Evolutionary conservation across 164 flowering plant species (phyloP).

Genomic region (Chimonanthus salicifolius): DNA sequence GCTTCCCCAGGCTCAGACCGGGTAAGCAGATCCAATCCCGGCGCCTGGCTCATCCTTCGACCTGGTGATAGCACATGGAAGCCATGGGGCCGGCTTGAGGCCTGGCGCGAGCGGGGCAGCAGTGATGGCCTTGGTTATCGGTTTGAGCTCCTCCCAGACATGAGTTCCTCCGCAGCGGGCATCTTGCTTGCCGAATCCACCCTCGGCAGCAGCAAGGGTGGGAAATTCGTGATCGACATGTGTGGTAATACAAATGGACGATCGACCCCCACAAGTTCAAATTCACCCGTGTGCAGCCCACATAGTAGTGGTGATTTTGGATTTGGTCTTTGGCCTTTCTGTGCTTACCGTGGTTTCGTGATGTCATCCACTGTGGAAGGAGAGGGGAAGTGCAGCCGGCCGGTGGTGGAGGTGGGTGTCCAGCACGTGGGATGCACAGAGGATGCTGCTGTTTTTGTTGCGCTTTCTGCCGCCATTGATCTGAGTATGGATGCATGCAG

Average conservation of each 20-base stretch:
- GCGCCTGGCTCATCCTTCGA: constrained; percentile 93
- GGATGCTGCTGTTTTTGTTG: constrained; percentile 91
- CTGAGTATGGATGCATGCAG: constrained; percentile 91
- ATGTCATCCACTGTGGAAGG: constrained; percentile 82
- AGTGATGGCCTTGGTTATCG: constrained; percentile 70
- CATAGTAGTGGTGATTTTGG: constrained; percentile 68
- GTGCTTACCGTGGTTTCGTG: constrained; percentile 75
- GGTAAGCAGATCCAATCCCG: constrained; percentile 89
- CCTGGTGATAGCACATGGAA: constrained; percentile 83
- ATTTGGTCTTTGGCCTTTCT: constrained; percentile 61
- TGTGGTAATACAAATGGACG: constrained; percentile 24
- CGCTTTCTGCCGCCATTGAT: constrained; percentile 82
- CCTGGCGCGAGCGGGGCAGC: constrained; percentile 87
- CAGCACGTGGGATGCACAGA: constrained; percentile 85
- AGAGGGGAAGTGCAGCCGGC: constrained; percentile 68
- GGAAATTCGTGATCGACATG: constrained; percentile 63
- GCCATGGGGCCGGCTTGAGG: constrained; percentile 96
- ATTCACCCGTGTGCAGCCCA: constrained; percentile 50
- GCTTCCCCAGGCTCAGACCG: constrained; percentile 88
- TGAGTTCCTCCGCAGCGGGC: constrained; percentile 34
- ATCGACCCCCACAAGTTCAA: constrained; percentile 26
- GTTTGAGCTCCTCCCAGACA: constrained; percentile 60
- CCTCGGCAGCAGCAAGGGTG: constrained; percentile 48
- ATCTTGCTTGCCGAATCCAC: constrained; percentile 63
- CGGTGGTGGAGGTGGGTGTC: constrained; percentile 68